Percentiles rank a stretch among this genome's conserved stretches.
Evolutionary conservation across 768 basidiomycete genomes (phyloP).

Genomic region (Cubamyces sp.): DNA sequence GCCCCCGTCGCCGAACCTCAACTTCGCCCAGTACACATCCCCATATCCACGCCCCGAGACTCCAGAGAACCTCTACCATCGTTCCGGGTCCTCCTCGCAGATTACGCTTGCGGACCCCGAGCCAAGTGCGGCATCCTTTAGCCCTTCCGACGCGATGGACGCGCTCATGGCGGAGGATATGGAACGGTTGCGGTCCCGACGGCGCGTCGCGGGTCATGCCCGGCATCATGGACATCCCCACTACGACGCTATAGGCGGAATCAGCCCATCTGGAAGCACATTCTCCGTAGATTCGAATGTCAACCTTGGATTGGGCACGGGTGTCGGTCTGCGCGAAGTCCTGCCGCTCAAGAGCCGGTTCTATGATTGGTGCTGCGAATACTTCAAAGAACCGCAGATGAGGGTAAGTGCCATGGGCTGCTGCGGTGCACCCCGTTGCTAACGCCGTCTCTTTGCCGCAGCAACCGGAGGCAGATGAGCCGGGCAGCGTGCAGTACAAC

Average conservation of each 20-base stretch:
- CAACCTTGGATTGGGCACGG: constrained; percentile 78
- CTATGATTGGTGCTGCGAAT: constrained; percentile 96
- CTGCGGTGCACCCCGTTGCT: background rate
- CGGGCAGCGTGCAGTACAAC: constrained; percentile 91
- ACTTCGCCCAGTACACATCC: constrained; percentile 74
- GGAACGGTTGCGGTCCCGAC: constrained; percentile 80
- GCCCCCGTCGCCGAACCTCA: constrained; percentile 80
- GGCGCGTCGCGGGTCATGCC: constrained; percentile 46
- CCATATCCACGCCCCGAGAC: constrained; percentile 66
- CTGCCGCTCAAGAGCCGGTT: constrained; percentile 90
- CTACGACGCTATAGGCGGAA: constrained; percentile 47
- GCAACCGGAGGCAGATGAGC: constrained; percentile 96
- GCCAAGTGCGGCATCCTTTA: constrained; percentile 49
- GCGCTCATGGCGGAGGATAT: constrained; percentile 93
- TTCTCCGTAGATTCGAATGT: constrained; percentile 81
- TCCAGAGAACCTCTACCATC: constrained; percentile 12
- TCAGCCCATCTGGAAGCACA: constrained; percentile 75
- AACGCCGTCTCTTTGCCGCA: constrained; percentile 37
- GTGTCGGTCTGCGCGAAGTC: constrained; percentile 79
- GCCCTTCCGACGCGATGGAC: constrained; percentile 82
- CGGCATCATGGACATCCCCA: constrained; percentile 44
- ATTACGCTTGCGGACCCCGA: constrained; percentile 29
- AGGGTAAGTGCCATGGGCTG: constrained; percentile 54
- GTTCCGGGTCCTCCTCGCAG: constrained; percentile 35
- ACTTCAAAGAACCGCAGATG: constrained; percentile 99